Conservation (phyloP, 805 yeast species). For the Zygosaccharomyces pseudorouxii region DNA sequence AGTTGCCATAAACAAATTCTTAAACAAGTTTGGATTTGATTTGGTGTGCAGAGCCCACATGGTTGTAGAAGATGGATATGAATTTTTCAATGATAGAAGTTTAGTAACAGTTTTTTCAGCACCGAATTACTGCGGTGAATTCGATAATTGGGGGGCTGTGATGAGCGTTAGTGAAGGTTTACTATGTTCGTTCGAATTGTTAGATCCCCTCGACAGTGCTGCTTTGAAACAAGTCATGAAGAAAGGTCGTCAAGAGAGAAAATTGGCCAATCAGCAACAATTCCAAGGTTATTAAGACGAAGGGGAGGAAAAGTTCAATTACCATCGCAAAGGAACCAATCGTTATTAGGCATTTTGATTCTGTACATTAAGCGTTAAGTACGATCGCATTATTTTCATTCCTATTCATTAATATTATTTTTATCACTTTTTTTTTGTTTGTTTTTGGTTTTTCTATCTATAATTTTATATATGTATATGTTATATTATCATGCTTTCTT, state of each 20-base stretch:
- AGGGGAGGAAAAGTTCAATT: background rate
- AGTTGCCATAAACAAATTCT: constrained; percentile 66
- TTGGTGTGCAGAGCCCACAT: constrained; percentile 78
- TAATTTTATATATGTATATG: background rate
- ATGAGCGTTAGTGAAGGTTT: constrained; percentile 94
- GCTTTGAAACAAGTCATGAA: constrained; percentile 94
- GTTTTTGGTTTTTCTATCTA: background rate
- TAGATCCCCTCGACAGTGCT: constrained; percentile 89
- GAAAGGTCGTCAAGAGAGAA: constrained; percentile 84
- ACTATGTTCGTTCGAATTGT: constrained; percentile 84
- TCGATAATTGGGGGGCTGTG: constrained; percentile 93
- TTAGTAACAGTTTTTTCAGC: constrained; percentile 78
- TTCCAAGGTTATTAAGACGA: constrained; percentile 6
- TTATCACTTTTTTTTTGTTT: background rate
- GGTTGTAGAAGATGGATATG: constrained; percentile 89
- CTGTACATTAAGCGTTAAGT: constrained; percentile 1
- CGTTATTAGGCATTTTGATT: background rate
- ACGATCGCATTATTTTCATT: background rate
- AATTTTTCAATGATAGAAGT: constrained; percentile 68
- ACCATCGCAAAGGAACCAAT: background rate
- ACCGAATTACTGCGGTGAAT: constrained; percentile 58
- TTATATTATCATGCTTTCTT: background rate
- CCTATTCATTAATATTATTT: background rate
- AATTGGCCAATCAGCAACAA: constrained; percentile 47
- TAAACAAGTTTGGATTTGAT: constrained; percentile 64